These are phyloP conservation scores for Trichoderma aggressivum DNA, from an alignment of 2,329 filamentous ascomycete species.

Conservation along the genomic window DNA sequence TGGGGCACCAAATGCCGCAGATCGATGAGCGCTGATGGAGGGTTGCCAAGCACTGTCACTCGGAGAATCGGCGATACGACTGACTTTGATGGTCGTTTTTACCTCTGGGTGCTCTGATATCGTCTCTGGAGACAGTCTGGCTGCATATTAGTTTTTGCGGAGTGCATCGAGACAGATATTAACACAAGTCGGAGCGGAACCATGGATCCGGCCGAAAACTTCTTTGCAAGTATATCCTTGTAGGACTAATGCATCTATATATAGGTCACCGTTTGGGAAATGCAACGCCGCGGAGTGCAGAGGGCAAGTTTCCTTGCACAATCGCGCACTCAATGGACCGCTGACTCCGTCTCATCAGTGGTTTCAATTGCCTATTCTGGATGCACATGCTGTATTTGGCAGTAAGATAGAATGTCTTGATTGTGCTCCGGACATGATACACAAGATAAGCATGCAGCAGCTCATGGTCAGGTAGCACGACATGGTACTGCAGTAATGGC, in stretches of 20 bases:
- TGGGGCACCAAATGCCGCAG: slow-evolving; percentile 10
- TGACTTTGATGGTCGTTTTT: neutral
- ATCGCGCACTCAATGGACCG: neutral
- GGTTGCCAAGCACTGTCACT: neutral
- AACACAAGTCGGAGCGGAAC: neutral
- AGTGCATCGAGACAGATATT: neutral
- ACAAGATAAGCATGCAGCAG: neutral
- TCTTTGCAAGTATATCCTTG: neutral
- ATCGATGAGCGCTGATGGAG: neutral
- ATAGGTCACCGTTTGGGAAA: neutral
- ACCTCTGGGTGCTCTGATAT: neutral
- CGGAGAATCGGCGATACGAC: neutral
- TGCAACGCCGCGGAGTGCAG: neutral
- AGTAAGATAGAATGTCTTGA: neutral
- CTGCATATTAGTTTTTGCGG: neutral
- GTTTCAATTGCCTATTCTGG: neutral
- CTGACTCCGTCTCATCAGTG: neutral
- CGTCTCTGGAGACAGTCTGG: neutral
- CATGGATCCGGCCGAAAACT: slow-evolving; percentile 3
- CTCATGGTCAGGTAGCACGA: neutral
- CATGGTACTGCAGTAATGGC: neutral
- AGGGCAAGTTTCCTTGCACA: neutral
- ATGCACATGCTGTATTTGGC: neutral
- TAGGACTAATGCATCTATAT: neutral
- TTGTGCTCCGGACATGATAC: neutral